A percentile compares a stretch with the other conserved stretches of the same genome.
These are phyloP conservation scores for Backusella tarrabulga DNA, from an alignment of 192 early-diverging fungal species.

Conservation along the genomic window DNA sequence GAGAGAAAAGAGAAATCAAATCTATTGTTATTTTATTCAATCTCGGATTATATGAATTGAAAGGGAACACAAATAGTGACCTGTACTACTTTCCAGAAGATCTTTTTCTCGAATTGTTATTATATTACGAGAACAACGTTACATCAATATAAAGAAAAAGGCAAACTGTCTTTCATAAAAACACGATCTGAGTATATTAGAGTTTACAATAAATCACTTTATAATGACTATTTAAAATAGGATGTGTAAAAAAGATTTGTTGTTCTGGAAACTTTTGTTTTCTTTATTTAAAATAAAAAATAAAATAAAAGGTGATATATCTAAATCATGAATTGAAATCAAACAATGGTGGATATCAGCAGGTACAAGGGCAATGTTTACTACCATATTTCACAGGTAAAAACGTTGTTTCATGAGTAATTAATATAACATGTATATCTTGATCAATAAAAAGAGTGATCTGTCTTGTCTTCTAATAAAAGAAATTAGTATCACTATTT, in stretches of 20 bases:
- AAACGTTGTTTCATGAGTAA: neutral
- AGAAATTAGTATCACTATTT: neutral
- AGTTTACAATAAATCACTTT: neutral
- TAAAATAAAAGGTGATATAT: neutral
- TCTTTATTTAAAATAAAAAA: neutral
- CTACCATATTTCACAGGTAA: neutral
- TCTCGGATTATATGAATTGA: slow-evolving; percentile 4
- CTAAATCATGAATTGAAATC: neutral
- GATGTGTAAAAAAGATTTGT: neutral
- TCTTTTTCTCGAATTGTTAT: slow-evolving; percentile 9
- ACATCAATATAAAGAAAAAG: neutral
- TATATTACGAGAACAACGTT: neutral
- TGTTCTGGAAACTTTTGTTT: neutral
- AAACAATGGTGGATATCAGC: neutral
- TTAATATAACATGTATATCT: neutral
- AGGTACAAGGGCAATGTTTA: neutral
- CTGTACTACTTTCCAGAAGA: slow-evolving; percentile 11
- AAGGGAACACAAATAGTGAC: slow-evolving; percentile 5
- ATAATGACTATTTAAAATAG: neutral
- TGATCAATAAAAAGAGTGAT: neutral
- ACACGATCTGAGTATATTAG: neutral
- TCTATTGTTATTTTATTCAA: neutral
- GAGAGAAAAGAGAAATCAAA: neutral
- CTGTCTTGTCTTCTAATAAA: neutral
- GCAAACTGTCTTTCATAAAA: neutral